Evolutionary conservation across 1,139 yeast species (phyloP), one percentile per base, ranked within the genome.

Genomic region (Candida buenavistaensis): DNA sequence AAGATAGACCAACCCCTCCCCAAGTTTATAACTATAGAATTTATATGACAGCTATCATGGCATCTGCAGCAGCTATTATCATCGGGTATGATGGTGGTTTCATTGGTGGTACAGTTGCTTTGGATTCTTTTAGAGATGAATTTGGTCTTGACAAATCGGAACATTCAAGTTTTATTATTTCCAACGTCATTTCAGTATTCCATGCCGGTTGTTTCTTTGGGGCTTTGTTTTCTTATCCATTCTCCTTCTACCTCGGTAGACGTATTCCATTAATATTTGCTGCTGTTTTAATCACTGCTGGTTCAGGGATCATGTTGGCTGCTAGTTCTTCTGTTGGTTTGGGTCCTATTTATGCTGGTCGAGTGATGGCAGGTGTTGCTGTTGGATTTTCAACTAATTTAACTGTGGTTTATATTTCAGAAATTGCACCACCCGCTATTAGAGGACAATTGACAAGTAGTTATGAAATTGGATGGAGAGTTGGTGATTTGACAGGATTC

Each of bases 121-220:
- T 68, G 16, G 54, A 50, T n/a, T 58, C 70, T 2, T 68, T 68
- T 42, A 48, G 48, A 39, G 24, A 48, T 5, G 71, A 64, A 42
- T 68, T 68, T 46, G 63, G 64, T 5, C 54, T 68, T 30, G 60
- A 57, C 39, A 38, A 35, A 14, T 32, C 51, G 14, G 36, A 50
- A 2, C 61, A 62, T 28, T 52, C 62, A 13, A 52, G 50, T 28
- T 41, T 28, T 29, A 48, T 60, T 23, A 47, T 59, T 3, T 57
- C 73, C 22, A 68, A 68, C 43, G 58, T 68, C 26, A 64, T 68
- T 26, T 63, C 71, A 1, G 68, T 66, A 19, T 67, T 68, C 52
- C 73, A 67, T 43, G 72, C 64, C 16, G 74, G 72, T 7, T 62
- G 71, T 38, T 67, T 68, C 44, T 67, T 66, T 41, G 74, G 74